Evolutionary conservation across 345 rosid genomes (phyloP).

Genomic region (Euphorbia pulcherrima): DNA sequence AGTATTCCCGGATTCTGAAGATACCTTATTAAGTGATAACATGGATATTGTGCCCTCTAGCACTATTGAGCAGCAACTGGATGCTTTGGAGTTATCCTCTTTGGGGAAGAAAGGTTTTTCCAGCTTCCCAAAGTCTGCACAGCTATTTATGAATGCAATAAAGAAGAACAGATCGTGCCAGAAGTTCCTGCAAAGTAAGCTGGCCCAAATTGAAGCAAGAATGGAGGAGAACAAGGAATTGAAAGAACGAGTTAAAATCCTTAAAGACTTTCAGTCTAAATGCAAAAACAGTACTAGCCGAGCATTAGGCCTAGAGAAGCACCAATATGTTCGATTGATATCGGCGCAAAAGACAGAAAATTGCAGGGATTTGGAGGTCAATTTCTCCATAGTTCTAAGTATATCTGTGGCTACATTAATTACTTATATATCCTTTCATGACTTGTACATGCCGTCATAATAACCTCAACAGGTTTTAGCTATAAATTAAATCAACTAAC

Average conservation of each 20-base stretch:
- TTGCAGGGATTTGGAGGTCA: slow-evolving; percentile 55
- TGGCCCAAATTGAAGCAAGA: slow-evolving; percentile 65
- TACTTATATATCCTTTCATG: neutral
- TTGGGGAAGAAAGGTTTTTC: slow-evolving; percentile 26
- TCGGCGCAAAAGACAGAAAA: slow-evolving; percentile 36
- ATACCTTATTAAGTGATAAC: slow-evolving; percentile 26
- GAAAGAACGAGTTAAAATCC: slow-evolving; percentile 60
- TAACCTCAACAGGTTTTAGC: neutral
- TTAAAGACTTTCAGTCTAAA: slow-evolving; percentile 66
- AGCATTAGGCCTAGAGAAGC: slow-evolving; percentile 64
- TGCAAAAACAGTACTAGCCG: slow-evolving; percentile 61
- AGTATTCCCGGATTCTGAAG: slow-evolving; percentile 38
- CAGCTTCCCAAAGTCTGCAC: slow-evolving; percentile 69
- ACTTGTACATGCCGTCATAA: neutral
- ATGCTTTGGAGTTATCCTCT: slow-evolving; percentile 30
- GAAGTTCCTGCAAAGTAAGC: slow-evolving; percentile 59
- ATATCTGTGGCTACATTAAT: neutral
- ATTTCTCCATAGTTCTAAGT: slow-evolving; percentile 5
- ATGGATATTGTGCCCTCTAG: slow-evolving; percentile 29
- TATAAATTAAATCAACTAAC: neutral
- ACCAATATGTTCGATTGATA: slow-evolving; percentile 69
- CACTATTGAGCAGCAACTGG: slow-evolving; percentile 25
- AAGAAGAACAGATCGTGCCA: slow-evolving; percentile 79
- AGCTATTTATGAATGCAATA: slow-evolving; percentile 61
- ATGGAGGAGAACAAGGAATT: slow-evolving; percentile 78